Evolutionary conservation across 345 rosid species (phyloP).

Genomic region (Nephelium lappaceum): DNA sequence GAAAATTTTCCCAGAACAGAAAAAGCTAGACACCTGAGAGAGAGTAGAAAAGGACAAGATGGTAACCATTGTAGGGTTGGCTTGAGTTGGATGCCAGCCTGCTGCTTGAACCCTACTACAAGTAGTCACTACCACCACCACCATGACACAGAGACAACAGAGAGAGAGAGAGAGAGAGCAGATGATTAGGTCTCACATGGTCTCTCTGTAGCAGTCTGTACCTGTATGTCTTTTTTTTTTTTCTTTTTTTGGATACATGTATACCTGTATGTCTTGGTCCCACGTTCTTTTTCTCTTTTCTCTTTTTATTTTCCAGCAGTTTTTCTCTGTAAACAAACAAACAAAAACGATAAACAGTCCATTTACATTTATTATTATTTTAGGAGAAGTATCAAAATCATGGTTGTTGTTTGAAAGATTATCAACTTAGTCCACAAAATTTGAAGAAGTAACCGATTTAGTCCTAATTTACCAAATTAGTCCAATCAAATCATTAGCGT

Average conservation of each 20-base stretch:
- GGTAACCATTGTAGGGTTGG: conserved; percentile 49
- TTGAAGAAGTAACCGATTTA: no score
- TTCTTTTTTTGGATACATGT: no score
- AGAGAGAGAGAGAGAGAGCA: not conserved
- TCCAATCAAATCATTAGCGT: no score
- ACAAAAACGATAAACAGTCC: not conserved
- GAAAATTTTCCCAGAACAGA: not conserved
- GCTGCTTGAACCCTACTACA: conserved; percentile 32
- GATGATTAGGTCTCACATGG: conserved; percentile 73
- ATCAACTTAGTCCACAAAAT: not conserved
- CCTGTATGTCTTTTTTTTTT: no score
- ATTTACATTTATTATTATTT: not conserved
- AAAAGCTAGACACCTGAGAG: conserved; percentile 9
- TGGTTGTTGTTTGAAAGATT: not conserved
- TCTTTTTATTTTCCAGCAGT: not conserved
- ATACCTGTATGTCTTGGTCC: conserved; percentile 27
- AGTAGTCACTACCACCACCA: not conserved
- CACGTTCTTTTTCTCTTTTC: conserved; percentile 21
- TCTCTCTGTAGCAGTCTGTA: conserved; percentile 32
- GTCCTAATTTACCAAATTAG: not conserved
- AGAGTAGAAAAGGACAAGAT: conserved; percentile 35
- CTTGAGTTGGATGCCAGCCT: conserved; percentile 49
- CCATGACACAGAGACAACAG: no score
- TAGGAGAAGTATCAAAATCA: not conserved
- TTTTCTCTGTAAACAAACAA: not conserved